Conservation (phyloP, 1,139 yeast genomes). For the Debaryomyces nepalensis region DNA sequence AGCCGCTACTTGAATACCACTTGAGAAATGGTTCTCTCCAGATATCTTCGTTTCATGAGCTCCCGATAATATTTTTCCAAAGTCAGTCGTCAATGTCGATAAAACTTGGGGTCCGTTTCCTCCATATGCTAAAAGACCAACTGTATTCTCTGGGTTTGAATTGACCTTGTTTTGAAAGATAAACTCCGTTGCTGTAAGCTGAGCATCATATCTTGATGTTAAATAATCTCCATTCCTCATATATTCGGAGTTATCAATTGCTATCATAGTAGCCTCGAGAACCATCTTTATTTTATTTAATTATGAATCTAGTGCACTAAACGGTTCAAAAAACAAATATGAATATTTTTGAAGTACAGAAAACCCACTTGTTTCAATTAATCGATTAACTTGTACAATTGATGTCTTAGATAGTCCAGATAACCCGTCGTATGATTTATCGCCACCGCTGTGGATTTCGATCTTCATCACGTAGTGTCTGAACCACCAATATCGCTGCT, state of each 20-base stretch:
- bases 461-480: constrained; percentile 3
- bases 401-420: constrained; percentile 1
- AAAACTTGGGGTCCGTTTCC: constrained; percentile 86
- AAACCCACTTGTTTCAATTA: constrained; percentile 5
- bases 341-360: not conserved
- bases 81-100: constrained; percentile 85
- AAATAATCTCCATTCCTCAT: constrained; percentile 95
- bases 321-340: not conserved
- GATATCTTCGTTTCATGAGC: constrained; percentile 78
- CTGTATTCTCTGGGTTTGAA: constrained; percentile 92
- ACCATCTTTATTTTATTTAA: constrained; percentile 55
- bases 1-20: constrained; percentile 96
- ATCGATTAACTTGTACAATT: constrained; percentile 4
- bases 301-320: not conserved
- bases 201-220: constrained; percentile 90
- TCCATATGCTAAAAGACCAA: constrained; percentile 86
- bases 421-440: not conserved
- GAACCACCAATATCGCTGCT: constrained; percentile 1
- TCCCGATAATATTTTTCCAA: constrained; percentile 87
- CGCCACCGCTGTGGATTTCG: constrained; percentile 21
- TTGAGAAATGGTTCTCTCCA: constrained; percentile 71
- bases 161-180: constrained; percentile 86
- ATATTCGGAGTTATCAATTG: constrained; percentile 93
- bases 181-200: constrained; percentile 87
- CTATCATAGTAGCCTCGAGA: constrained; percentile 94